Base-by-base conservation (phyloP, 2,329 filamentous ascomycete species). In the Boeremia exigua region DNA sequence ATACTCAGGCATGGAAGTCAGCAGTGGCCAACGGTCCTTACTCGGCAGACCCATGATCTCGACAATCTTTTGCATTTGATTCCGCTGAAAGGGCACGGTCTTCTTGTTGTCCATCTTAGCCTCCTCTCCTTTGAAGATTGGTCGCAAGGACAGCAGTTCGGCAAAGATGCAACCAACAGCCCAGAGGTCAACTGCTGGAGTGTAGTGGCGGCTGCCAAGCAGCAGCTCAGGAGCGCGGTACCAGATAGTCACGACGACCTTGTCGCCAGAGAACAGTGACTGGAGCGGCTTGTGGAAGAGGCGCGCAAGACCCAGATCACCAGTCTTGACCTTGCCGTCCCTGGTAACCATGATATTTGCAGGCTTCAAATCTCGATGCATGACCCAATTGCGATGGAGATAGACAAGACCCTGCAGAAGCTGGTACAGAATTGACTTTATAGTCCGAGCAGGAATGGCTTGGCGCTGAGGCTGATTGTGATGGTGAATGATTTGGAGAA, bases 91-190 rank as follows among this genome's bases (percentile, higher is more conserved):
- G 0, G 95, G 95, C 0, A 98, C 93, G 0, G 91, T 95, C 79
- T 98, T 98, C 77, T 99, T 99, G 67, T 86, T 91, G 76, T 99
- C 95, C 90, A 98, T 97, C 78, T 99, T 99, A 14, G 95, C 95
- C 77, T 99, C 95, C 71, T 99, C 95, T 0, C 95, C 95, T 73
- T 99, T 99, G 77, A 99, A 99, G 50, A 99, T 98, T 0, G 95
- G 95, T 1, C 94, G 85, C 3, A 99, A 79, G 1, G 91, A 93
- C 0, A 99, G 80, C 2, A 99, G 81, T 75, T 99, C 95, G 2
- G 95, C 95, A 70, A 99, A 98, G 69, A 99, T 99, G 75, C 95
- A 99, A 0, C 95, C 95, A 0, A 99, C 88, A 2, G 95, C 95
- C 95, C 95, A 99, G 76, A 98, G 87, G 75, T 99, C 95, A 62